phyloP scores from a whole-genome alignment of 139 green algal species.

The Desmodesmus armatus region DNA sequence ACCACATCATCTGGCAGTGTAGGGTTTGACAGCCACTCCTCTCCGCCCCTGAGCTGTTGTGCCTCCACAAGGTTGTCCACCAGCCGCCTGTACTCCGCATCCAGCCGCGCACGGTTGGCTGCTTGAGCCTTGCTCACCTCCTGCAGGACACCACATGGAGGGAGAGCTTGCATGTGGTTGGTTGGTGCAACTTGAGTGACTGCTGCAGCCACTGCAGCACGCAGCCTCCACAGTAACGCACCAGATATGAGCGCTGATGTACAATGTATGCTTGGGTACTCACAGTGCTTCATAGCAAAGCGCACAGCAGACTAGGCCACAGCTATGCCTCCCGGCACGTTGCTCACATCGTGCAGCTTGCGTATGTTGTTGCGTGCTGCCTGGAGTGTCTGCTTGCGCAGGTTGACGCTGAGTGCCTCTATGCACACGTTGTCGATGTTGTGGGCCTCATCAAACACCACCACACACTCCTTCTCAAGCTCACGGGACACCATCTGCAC shows the following conservation, averaged over 20 bases:
- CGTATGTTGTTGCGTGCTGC: slow-evolving; percentile 86
- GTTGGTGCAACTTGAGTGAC: too few relatives aligned
- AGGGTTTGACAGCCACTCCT: slow-evolving; percentile 87
- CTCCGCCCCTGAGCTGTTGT: slow-evolving; percentile 66
- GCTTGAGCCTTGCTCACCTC: slow-evolving; percentile 53
- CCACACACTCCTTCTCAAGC: slow-evolving; percentile 96
- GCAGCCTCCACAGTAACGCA: too few relatives aligned
- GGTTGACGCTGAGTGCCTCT: slow-evolving; percentile 91
- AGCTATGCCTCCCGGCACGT: slow-evolving; percentile 51
- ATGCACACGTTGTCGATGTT: slow-evolving; percentile 99
- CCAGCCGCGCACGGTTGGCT: slow-evolving; percentile 79
- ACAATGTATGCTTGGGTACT: too few relatives aligned
- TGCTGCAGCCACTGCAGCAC: too few relatives aligned
- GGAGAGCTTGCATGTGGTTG: background rate
- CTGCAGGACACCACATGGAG: background rate
- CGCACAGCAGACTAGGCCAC: too few relatives aligned
- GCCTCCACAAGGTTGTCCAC: slow-evolving; percentile 85
- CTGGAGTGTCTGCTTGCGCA: slow-evolving; percentile 91
- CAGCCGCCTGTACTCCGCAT: slow-evolving; percentile 90
- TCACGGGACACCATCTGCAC: slow-evolving; percentile 91
- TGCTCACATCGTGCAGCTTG: slow-evolving; percentile 74
- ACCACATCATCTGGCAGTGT: slow-evolving; percentile 91
- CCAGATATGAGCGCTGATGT: too few relatives aligned
- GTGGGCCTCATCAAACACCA: slow-evolving; percentile 99
- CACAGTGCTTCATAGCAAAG: too few relatives aligned